These are phyloP conservation scores for Talaromyces sp. DNA, from an alignment of 2,329 filamentous ascomycete species.

Conservation along the genomic window DNA sequence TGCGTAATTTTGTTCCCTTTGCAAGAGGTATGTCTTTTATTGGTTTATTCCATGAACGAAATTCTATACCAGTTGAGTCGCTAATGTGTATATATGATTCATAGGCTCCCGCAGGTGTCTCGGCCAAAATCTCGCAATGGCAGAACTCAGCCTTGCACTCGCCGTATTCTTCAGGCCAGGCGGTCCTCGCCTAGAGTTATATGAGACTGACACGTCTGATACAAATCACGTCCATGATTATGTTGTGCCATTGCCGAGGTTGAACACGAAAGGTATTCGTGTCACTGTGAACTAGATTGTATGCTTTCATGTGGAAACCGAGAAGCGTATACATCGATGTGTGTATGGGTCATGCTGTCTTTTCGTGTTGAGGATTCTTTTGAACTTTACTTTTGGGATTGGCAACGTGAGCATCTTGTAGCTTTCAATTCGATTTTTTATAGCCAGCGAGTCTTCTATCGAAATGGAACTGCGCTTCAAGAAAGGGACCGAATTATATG, in stretches of 20 bases:
- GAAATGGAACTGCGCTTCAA: not conserved
- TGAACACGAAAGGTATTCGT: constrained; percentile 25
- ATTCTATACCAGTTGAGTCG: not conserved
- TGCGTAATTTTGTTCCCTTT: constrained; percentile 34
- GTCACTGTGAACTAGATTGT: constrained; percentile 20
- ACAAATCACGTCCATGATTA: constrained; percentile 25
- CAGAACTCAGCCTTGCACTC: constrained; percentile 25
- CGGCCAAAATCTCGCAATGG: constrained; percentile 37
- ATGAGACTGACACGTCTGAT: constrained; percentile 23
- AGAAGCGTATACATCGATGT: not conserved
- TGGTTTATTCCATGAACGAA: too few relatives aligned
- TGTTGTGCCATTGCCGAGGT: constrained; percentile 22
- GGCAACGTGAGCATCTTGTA: not conserved
- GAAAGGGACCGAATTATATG: too few relatives aligned
- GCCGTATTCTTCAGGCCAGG: constrained; percentile 22
- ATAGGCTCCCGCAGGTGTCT: constrained; percentile 41
- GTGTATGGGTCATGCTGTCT: not conserved
- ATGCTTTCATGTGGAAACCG: not conserved
- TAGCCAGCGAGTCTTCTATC: too few relatives aligned
- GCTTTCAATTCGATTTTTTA: not conserved
- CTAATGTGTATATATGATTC: not conserved
- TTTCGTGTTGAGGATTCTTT: not conserved
- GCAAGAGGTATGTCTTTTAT: constrained; percentile 28
- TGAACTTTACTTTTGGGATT: not conserved
- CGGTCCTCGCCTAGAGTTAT: constrained; percentile 23